Percentiles rank a stretch among this genome's conserved stretches.
Evolutionary conservation across 768 basidiomycete species (phyloP).

Genomic region (Suillus subluteus): DNA sequence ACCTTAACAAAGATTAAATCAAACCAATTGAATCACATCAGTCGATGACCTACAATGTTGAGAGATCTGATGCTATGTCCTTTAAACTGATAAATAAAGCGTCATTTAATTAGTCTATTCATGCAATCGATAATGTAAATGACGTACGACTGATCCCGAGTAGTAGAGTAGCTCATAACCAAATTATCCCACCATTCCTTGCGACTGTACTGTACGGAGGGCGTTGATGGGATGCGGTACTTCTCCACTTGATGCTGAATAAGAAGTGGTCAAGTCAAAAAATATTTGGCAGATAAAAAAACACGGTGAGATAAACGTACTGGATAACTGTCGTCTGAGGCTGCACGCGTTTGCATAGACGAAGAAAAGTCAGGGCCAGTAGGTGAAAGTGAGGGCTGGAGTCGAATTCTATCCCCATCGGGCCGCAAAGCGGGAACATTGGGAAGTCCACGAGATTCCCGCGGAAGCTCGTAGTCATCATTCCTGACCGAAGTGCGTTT

Average conservation of each 20-base stretch:
- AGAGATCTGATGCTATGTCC: slow-evolving; percentile 53
- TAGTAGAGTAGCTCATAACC: slow-evolving; percentile 44
- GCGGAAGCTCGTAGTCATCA: slow-evolving; percentile 34
- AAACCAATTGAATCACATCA: background rate
- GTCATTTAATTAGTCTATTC: slow-evolving; percentile 10
- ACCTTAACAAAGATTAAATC: slow-evolving; percentile 44
- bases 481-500: slow-evolving; percentile 43
- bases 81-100: slow-evolving; percentile 40
- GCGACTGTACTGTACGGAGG: slow-evolving; percentile 36
- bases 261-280: slow-evolving; percentile 4
- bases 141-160: slow-evolving; percentile 47
- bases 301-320: slow-evolving; percentile 20
- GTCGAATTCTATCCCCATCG: slow-evolving; percentile 28
- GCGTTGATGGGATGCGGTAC: slow-evolving; percentile 30
- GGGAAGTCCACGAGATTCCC: slow-evolving; percentile 28
- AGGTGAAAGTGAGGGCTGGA: slow-evolving; percentile 38
- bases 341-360: slow-evolving; percentile 28
- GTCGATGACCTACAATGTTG: slow-evolving; percentile 48
- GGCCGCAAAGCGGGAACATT: slow-evolving; percentile 29
- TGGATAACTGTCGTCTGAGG: slow-evolving; percentile 30
- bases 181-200: slow-evolving; percentile 54
- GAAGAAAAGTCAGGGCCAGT: slow-evolving; percentile 35
- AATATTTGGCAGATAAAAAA: background rate
- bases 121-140: background rate
- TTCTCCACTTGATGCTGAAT: slow-evolving; percentile 27